phyloP scores from a whole-genome alignment of 129 eudicot genomes.

The Escallonia rubra region DNA sequence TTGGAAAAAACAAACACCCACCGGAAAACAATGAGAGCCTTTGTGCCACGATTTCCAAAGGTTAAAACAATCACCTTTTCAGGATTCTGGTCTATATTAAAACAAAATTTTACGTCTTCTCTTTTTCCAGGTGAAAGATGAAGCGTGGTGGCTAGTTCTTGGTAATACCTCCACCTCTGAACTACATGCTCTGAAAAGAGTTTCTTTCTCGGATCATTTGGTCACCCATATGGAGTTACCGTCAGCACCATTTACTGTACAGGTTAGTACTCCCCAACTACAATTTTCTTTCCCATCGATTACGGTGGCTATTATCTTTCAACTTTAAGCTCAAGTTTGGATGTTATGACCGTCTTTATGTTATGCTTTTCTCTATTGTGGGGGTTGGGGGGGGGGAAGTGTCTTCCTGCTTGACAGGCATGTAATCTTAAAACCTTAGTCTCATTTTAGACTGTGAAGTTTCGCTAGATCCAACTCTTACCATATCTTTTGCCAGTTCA shows the following conservation, averaged over 20 bases:
- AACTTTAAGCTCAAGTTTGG: too few species aligned
- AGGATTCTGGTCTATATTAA: background rate
- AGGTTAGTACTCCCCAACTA: constrained; percentile 33
- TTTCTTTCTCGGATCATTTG: constrained; percentile 64
- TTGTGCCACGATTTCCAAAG: constrained; percentile 87
- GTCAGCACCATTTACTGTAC: constrained; percentile 34
- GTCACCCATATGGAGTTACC: constrained; percentile 79
- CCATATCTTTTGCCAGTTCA: too few species aligned
- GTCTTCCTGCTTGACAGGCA: too few species aligned
- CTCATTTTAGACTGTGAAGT: too few species aligned
- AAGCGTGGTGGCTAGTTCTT: constrained; percentile 95
- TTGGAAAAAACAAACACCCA: constrained; percentile 53
- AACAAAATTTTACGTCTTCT: constrained; percentile 8
- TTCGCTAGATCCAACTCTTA: too few species aligned
- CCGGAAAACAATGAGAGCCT: constrained; percentile 63
- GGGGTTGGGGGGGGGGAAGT: too few species aligned
- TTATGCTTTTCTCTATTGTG: too few species aligned
- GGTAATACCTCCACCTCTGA: constrained; percentile 75
- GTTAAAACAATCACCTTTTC: constrained; percentile 22
- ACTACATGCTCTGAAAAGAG: constrained; percentile 69
- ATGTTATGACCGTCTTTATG: too few species aligned
- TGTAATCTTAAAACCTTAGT: too few species aligned
- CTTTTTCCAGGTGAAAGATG: constrained; percentile 63
- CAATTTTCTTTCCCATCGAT: too few species aligned
- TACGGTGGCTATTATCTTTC: too few species aligned